phyloP scores from a whole-genome alignment of 441 rosid genomes.

The Gossypium laxum region DNA sequence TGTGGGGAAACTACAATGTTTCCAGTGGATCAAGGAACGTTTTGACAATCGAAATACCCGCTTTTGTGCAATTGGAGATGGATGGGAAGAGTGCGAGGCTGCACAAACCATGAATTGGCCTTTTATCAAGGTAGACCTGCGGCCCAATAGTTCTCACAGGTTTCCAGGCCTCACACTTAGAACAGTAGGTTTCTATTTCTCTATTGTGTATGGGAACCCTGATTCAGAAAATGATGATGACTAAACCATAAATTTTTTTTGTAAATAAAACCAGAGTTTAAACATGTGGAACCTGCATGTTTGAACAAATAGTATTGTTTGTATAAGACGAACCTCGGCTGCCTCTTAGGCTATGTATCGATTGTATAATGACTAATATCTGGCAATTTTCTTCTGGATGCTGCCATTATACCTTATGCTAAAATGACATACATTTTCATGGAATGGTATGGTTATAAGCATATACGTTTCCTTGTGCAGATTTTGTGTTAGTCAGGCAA shows the following conservation, averaged over 20 bases:
- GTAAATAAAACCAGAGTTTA: conserved; percentile 10
- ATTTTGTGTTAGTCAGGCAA: not conserved
- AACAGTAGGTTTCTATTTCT: conserved; percentile 58
- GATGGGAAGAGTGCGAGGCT: conserved; percentile 84
- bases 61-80: conserved; percentile 79
- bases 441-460: not conserved
- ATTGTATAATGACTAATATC: not conserved
- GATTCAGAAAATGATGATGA: conserved; percentile 31
- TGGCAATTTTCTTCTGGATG: not conserved
- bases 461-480: not conserved
- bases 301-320: not conserved
- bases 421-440: not conserved
- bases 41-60: conserved; percentile 34
- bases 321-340: not conserved
- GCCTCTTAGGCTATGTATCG: not conserved
- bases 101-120: conserved; percentile 85
- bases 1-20: conserved; percentile 28
- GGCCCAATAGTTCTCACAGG: conserved; percentile 47
- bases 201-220: conserved; percentile 43
- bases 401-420: not conserved
- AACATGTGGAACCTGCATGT: not conserved
- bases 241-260: conserved; percentile 10
- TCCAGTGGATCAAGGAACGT: conserved; percentile 60
- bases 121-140: conserved; percentile 59
- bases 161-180: conserved; percentile 68